A percentile compares a stretch with the other conserved stretches of the same genome.
Evolutionary conservation across 768 basidiomycete genomes (phyloP).

Genomic region (Auriscalpium vulgare): DNA sequence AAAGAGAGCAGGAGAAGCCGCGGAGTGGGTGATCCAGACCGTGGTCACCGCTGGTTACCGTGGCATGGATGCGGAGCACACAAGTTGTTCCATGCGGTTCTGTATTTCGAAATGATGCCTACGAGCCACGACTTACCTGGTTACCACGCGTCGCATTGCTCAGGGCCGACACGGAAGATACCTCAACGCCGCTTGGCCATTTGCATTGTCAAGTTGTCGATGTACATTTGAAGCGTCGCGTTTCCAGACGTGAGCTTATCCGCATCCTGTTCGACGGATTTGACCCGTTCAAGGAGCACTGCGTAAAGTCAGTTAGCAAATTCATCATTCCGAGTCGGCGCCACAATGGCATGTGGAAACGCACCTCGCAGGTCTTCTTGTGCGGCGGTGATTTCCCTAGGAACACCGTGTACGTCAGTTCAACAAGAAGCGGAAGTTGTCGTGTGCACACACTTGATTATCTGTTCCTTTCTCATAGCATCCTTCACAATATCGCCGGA

Average conservation of each 20-base stretch:
- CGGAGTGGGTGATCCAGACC: too few species aligned
- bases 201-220: conserved; percentile 82
- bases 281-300: conserved; percentile 65
- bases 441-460: conserved; percentile 56
- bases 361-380: conserved; percentile 73
- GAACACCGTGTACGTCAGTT: not conserved
- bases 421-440: not conserved
- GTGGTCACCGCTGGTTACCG: too few species aligned
- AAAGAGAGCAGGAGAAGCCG: too few species aligned
- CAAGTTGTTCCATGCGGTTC: too few species aligned
- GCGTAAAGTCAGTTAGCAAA: conserved; percentile 1
- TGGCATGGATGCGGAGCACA: too few species aligned
- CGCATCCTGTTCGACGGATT: conserved; percentile 67
- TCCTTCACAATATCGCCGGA: conserved; percentile 64
- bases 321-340: too few species aligned
- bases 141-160: too few species aligned
- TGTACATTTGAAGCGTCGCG: conserved; percentile 80
- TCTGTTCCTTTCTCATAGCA: conserved; percentile 67
- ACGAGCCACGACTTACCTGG: too few species aligned
- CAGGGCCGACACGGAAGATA: too few species aligned
- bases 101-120: too few species aligned
- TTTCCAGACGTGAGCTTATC: conserved; percentile 76
- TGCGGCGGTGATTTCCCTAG: conserved; percentile 65
- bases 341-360: conserved; percentile 16
- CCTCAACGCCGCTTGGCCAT: conserved; percentile 70